Conservation (phyloP, 1,284 basidiomycete species). For the Tilletia horrida region DNA sequence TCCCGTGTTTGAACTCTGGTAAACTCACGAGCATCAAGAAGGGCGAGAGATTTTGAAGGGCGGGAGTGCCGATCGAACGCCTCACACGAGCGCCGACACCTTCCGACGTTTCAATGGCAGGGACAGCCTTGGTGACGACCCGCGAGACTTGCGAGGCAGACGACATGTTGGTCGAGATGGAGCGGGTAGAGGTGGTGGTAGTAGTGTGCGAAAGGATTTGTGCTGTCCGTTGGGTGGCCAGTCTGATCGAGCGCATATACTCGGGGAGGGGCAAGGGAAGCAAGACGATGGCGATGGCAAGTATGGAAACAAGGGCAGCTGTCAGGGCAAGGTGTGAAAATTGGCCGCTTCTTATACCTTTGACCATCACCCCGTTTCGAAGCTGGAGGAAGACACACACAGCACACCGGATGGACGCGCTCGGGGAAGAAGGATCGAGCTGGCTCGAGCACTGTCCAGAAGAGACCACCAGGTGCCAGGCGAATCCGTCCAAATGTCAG, state of each 20-base stretch:
- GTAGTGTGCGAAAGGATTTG: not conserved
- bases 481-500: no score
- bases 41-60: conserved; percentile 76
- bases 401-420: not conserved
- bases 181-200: not conserved
- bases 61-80: conserved; percentile 75
- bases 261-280: not conserved
- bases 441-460: no score
- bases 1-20: no score
- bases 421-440: not conserved
- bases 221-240: not conserved
- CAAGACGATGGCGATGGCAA: not conserved
- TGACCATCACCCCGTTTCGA: not conserved
- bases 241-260: not conserved
- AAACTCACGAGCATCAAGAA: conserved; percentile 69
- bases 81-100: conserved; percentile 85
- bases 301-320: not conserved
- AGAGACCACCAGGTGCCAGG: no score
- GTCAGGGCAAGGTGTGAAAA: not conserved
- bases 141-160: conserved; percentile 61
- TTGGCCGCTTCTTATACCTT: conserved; percentile 7
- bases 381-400: not conserved
- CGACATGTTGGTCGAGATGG: not conserved
- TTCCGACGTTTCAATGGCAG: conserved; percentile 77
- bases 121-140: conserved; percentile 69